Base-by-base conservation (phyloP, 352 stramenopile genomes). In the Phytophthora gonapodyides region DNA sequence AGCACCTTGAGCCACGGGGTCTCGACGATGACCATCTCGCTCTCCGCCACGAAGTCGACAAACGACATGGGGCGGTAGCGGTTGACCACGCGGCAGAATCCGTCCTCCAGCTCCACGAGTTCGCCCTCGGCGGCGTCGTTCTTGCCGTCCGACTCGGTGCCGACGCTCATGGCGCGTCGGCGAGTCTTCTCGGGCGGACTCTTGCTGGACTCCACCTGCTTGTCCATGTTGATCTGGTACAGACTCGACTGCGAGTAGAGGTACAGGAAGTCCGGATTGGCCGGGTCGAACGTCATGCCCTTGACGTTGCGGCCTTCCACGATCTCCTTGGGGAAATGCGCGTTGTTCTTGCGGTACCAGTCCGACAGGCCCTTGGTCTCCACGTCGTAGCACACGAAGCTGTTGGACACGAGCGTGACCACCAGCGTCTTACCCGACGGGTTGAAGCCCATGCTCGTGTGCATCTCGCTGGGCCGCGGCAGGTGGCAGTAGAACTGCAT, bases 1-100 rank as follows among this genome's bases (percentile, higher is more conserved):
- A 94, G 70, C 68, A 94, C 85, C 76, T 94, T 93, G 52, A 94
- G 79, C 80, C 85, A 94, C 45, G 84, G 86, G 19, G 82, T 93
- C 71, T 94, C 86, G 27, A 94, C 84, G 44, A 94, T 76, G 34
- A 92, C 60, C 57, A 94, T 69, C 69, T 94, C 86, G 53, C 82
- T 84, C 41, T 76, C 77, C 44, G 71, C 78, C 30, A 94, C 48
- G 67, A 93, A 94, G 56, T 92, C 83, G 36, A 91, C 81, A 63
- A 92, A 94, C 46, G 86, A 88, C n/a, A 94, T 72, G 51, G 86
- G 86, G 19, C 86, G 80, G 74, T 92, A 94, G 30, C 83, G 80
- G 61, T 91, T 89, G 62, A 94, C 81, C 38, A 93, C 81, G 34
- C 75, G 80, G 59, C 83, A 92, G 43, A 91, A 79, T 21, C 78